Conservation (phyloP, 1,139 yeast genomes). For the Suhomyces bolitotheri region DNA sequence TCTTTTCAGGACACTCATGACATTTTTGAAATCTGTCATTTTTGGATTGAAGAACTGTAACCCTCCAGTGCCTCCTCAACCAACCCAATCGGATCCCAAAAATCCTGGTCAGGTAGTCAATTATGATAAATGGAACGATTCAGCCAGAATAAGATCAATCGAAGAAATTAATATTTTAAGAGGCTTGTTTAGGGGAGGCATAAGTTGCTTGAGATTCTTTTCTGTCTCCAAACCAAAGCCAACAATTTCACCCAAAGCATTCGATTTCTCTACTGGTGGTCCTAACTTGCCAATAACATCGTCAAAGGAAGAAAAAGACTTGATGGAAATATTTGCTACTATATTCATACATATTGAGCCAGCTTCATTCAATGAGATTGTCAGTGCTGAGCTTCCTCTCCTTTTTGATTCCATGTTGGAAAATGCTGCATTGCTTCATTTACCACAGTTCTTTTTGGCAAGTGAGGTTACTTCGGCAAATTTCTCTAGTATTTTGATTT, state of each 20-base stretch:
- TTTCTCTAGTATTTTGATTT: constrained; percentile 82
- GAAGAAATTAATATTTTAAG: constrained; percentile 83
- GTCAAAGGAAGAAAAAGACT: constrained; percentile 89
- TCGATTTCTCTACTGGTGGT: constrained; percentile 68
- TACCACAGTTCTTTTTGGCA: constrained; percentile 92
- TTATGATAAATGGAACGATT: constrained; percentile 74
- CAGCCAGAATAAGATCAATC: constrained; percentile 76
- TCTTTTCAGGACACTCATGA: constrained; percentile 83
- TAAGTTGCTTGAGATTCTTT: constrained; percentile 77
- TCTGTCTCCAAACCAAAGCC: constrained; percentile 53
- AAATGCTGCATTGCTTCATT: constrained; percentile 84
- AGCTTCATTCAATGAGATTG: constrained; percentile 91
- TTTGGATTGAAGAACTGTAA: constrained; percentile 89
- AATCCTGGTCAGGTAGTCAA: constrained; percentile 59
- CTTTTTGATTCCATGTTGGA: constrained; percentile 78
- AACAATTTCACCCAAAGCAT: constrained; percentile 44
- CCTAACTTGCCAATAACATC: constrained; percentile 83
- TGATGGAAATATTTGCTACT: constrained; percentile 94
- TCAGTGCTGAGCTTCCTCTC: constrained; percentile 75
- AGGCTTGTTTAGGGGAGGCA: constrained; percentile 79
- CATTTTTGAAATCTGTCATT: constrained; percentile 85
- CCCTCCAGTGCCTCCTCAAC: constrained; percentile 72
- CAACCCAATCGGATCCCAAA: constrained; percentile 52
- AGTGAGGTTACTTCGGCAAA: constrained; percentile 92
- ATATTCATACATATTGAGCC: constrained; percentile 94